Evolutionary conservation across 805 yeast genomes (phyloP), one percentile per base, ranked within the genome.

Genomic region (Brettanomyces anomalus): DNA sequence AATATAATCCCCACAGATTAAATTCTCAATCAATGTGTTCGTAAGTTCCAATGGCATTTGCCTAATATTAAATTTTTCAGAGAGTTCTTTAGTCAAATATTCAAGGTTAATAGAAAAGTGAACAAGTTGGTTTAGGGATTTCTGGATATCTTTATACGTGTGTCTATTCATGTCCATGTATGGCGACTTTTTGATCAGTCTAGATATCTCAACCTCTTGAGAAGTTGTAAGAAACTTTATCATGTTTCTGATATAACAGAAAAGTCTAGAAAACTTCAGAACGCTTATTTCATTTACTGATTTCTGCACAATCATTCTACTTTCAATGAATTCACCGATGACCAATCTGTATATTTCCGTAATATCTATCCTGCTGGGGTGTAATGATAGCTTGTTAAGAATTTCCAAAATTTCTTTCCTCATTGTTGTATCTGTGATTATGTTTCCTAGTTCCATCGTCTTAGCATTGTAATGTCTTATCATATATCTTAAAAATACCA

Each of bases 181-280:
- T 16, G 20, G 6, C 7, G 21, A 34, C 16, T 24, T 20, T 3
- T 26, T 34, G 7, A 48, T 18, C 15, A 38, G 2, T 6, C 26
- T 35, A 4, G 30, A n/a, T 10, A 48, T 30, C 14, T 43, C 45
- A 10, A 14, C 7, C 11, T 36, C 37, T 19, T 43, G 45, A 13
- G 33, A 31, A 8, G 31, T 19, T 39, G 43, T 36, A 14, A 38
- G 28, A 13, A 16, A 19, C 20, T 37, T 33, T 5, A 48, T 43
- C 33, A 41, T 34, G 6, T 35, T 39, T 30, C 40, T 30, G 17
- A 55, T 45, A 19, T 47, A 40, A 5, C 33, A 11, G 20, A 41
- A 43, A 10, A 51, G 28, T 18, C 32, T 40, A n/a, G 42, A 21
- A 17, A 36, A 20, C 15, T 36, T 45, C 21, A 13, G 6, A 10